phyloP scores from a whole-genome alignment of 2,329 filamentous ascomycete species.

The Fusarium newnesense region DNA sequence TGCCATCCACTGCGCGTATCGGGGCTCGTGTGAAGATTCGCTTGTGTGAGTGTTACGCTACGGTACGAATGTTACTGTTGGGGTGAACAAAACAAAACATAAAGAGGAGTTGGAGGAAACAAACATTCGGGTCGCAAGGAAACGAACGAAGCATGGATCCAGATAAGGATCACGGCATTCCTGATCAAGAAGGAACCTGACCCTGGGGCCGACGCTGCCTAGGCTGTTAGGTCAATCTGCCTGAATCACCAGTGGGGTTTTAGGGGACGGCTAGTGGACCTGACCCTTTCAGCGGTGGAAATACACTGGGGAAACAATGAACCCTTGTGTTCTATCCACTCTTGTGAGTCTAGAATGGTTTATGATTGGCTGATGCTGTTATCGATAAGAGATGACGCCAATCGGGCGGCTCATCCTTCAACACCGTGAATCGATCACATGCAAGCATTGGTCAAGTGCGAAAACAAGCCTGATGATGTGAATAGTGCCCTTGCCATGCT shows the following conservation, averaged over 20 bases:
- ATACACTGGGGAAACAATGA: slow-evolving; percentile 25
- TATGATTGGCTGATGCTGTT: slow-evolving; percentile 20
- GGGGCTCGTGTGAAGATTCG: slow-evolving; percentile 1
- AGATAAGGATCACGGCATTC: slow-evolving; percentile 37
- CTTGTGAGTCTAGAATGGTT: neutral
- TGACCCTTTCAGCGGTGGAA: slow-evolving; percentile 21
- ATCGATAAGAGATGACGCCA: slow-evolving; percentile 45
- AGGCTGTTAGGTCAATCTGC: slow-evolving; percentile 31
- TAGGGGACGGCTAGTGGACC: slow-evolving; percentile 17
- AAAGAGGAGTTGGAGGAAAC: slow-evolving; percentile 11
- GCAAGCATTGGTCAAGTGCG: slow-evolving; percentile 37
- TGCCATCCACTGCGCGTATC: slow-evolving; percentile 12
- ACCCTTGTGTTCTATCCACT: slow-evolving; percentile 7
- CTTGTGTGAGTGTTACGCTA: neutral
- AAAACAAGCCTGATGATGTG: slow-evolving; percentile 36
- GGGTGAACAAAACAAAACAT: neutral
- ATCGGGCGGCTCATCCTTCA: slow-evolving; percentile 27
- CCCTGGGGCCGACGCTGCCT: slow-evolving; percentile 31
- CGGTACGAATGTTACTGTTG: neutral
- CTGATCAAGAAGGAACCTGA: slow-evolving; percentile 36
- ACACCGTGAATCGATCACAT: slow-evolving; percentile 41
- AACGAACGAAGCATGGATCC: slow-evolving; percentile 23
- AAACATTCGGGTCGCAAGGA: slow-evolving; percentile 28
- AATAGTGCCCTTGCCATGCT: slow-evolving; percentile 8
- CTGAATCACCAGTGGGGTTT: slow-evolving; percentile 28